Base-by-base conservation (phyloP, 2,329 filamentous ascomycete genomes). In the Arthrobotrys musiformis region DNA sequence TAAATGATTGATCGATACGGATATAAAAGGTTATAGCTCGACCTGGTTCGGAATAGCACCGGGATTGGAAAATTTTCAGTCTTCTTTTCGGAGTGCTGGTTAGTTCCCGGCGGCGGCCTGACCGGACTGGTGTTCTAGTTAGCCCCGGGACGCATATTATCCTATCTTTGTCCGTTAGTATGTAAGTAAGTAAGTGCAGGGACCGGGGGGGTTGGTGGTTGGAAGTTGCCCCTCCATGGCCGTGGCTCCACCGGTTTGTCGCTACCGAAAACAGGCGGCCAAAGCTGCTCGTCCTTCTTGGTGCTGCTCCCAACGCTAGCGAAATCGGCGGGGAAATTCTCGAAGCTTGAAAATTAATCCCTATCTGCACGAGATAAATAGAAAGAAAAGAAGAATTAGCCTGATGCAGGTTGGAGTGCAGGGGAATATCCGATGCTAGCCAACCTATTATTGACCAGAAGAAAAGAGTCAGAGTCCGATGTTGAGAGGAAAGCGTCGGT, bases 341-440 rank as follows among this genome's bases (percentile, higher is more conserved):
- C 24, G 30, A 58, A 7, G 40, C 7, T 42, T 15, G 24, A 15
- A 42, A 22, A 60, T 56, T 50, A 69, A 58, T 62, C 35, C 68
- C 68, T 72, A 72, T 72, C 68, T 54, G 58, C 37, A 61, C 6
- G 24, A 22, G 52, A 42, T 13, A 24, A 3, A 26, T 30, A 46
- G 11, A 13, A 54, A 54, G 19, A 56, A 56, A 35, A 54, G 19
- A 9, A 33, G 37, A 35, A 56, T 56, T 56, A 56, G 52, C 52
- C 52, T 56, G 52, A 42, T 58, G 64, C 56, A 70, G 7, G 15
- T 17, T 40, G 48, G 7, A 44, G 6, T 17, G 48, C n/a, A n/a
- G 46, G 28, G 35, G 17, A 46, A 42, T 66, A 77, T 66, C 73
- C 73, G 73, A 77, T 62, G 73, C 66, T 77, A 77, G 66, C 73